Percentiles rank a stretch among this genome's conserved stretches.
Conservation (phyloP, 2,329 filamentous ascomycete genomes). For the Penicillium sp. region DNA sequence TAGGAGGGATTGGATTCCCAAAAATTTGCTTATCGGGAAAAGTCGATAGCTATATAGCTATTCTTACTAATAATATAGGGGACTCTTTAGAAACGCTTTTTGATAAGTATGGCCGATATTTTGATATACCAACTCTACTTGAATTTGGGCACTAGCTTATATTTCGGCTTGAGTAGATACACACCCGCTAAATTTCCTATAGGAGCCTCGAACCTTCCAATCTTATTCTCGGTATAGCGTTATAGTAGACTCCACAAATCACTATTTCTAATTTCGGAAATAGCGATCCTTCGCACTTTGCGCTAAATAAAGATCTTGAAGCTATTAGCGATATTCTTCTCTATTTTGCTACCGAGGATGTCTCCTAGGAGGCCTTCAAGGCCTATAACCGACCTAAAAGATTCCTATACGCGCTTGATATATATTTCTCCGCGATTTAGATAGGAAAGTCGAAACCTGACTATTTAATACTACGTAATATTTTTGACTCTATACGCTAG, state of each 20-base stretch:
- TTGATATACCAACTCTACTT: conserved; percentile 7
- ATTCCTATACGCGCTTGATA: too few relatives aligned
- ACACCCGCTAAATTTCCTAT: conserved; percentile 9
- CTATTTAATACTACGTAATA: too few relatives aligned
- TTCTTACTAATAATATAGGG: conserved; percentile 8
- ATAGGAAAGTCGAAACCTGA: too few relatives aligned
- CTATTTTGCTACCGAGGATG: conserved; percentile 7
- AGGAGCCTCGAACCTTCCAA: conserved; percentile 8
- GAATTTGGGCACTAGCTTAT: conserved; percentile 10
- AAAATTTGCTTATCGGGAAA: conserved; percentile 11
- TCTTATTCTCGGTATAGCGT: conserved; percentile 6
- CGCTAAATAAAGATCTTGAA: conserved; percentile 6
- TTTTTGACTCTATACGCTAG: too few relatives aligned
- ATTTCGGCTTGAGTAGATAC: conserved; percentile 11
- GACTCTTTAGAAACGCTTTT: conserved; percentile 10
- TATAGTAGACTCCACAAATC: conserved; percentile 6
- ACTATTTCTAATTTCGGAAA: background rate
- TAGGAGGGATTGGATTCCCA: conserved; percentile 11
- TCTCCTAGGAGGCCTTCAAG: too few relatives aligned
- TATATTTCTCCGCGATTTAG: too few relatives aligned
- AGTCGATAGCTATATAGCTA: conserved; percentile 6
- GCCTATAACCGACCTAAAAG: too few relatives aligned
- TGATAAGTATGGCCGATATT: conserved; percentile 7
- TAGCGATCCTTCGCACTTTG: background rate
- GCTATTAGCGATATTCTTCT: conserved; percentile 9